A percentile compares a stretch with the other conserved stretches of the same genome.
Evolutionary conservation across 129 eudicot genomes (phyloP).

Genomic region (Rutidosis leptorrhynchoides): DNA sequence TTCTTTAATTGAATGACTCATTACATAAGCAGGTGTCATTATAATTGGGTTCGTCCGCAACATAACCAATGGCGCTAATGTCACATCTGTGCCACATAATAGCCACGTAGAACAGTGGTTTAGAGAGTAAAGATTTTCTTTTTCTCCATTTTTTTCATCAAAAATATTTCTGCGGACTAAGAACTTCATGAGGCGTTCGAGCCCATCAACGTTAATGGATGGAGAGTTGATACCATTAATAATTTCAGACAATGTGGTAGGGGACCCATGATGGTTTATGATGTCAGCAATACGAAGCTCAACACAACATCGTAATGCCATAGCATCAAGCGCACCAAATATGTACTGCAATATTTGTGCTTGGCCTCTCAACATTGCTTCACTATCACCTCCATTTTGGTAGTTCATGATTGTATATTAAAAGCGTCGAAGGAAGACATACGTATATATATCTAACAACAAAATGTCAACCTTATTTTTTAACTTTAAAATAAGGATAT

Average conservation of each 20-base stretch:
- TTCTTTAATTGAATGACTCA: neutral
- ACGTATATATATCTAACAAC: neutral
- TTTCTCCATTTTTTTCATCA: neutral
- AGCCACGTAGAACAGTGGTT: neutral
- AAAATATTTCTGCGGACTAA: neutral
- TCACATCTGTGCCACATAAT: neutral
- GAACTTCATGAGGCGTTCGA: neutral
- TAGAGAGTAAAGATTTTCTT: neutral
- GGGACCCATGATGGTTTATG: neutral
- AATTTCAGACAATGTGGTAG: neutral
- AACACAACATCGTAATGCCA: neutral
- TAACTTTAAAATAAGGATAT: no score
- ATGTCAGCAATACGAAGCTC: neutral
- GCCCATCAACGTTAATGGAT: neutral
- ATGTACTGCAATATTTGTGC: neutral
- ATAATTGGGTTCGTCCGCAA: neutral
- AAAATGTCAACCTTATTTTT: no score
- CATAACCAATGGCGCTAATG: neutral
- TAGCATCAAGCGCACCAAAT: neutral
- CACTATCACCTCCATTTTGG: neutral
- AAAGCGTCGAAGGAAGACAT: neutral
- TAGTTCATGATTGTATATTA: neutral
- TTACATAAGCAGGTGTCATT: neutral
- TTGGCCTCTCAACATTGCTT: neutral
- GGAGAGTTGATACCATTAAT: neutral